These are phyloP conservation scores for Myxozyma udenii DNA, from an alignment of 805 yeast genomes.

Conservation along the genomic window DNA sequence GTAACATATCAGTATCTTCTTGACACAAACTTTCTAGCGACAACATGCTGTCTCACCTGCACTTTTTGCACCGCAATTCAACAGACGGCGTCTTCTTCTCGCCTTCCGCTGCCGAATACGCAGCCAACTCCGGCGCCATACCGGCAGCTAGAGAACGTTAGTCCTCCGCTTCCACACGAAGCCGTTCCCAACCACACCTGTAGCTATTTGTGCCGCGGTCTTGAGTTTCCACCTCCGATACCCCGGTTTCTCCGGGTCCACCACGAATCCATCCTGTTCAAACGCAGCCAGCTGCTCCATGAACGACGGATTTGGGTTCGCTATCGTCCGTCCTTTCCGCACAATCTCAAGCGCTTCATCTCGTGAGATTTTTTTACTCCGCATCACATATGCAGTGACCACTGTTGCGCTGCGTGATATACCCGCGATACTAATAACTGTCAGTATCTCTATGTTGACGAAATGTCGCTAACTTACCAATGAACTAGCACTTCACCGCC, in stretches of 20 bases:
- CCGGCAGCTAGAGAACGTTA: slow-evolving; percentile 25
- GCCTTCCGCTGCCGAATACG: slow-evolving; percentile 44
- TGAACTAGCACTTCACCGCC: slow-evolving; percentile 42
- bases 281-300: slow-evolving; percentile 66
- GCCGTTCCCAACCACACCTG: slow-evolving; percentile 32
- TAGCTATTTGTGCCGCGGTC: slow-evolving; percentile 33
- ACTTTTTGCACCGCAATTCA: slow-evolving; percentile 69
- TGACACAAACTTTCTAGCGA: not conserved
- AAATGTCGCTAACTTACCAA: slow-evolving; percentile 35
- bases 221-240: slow-evolving; percentile 44
- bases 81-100: slow-evolving; percentile 25
- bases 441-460: slow-evolving; percentile 44
- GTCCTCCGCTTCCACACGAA: not conserved
- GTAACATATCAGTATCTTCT: not conserved
- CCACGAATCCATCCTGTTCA: slow-evolving; percentile 43
- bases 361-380: slow-evolving; percentile 56
- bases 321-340: slow-evolving; percentile 56
- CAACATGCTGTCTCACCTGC: slow-evolving; percentile 64
- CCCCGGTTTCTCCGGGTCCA: slow-evolving; percentile 34
- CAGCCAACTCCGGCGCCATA: slow-evolving; percentile 27
- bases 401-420: slow-evolving; percentile 87
- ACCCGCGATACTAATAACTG: slow-evolving; percentile 82
- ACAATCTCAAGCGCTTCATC: slow-evolving; percentile 73
- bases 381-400: slow-evolving; percentile 85
- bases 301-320: slow-evolving; percentile 73